Conservation (phyloP, 129 eudicot species). For the Mikania micrantha region DNA sequence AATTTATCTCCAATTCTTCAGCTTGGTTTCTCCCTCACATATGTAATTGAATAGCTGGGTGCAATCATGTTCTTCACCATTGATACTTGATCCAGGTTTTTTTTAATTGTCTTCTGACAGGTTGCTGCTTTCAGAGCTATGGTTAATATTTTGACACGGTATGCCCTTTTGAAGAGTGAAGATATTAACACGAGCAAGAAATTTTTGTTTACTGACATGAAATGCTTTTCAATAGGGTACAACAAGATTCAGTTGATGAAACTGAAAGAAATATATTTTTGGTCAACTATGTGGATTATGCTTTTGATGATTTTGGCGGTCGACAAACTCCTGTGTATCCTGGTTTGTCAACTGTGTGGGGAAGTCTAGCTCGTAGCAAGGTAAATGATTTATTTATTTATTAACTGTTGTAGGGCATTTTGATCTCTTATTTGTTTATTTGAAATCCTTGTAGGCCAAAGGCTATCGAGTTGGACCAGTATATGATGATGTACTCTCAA, state of each 20-base stretch:
- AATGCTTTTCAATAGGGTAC: constrained; percentile 52
- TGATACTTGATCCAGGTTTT: constrained; percentile 10
- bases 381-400: constrained; percentile 28
- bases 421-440: neutral
- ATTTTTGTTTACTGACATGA: neutral
- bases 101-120: constrained; percentile 30
- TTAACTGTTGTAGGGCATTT: neutral
- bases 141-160: constrained; percentile 98
- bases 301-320: constrained; percentile 99
- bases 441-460: constrained; percentile 59
- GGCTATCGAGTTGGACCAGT: constrained; percentile 99
- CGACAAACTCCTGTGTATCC: constrained; percentile 98
- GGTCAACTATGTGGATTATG: constrained; percentile 89
- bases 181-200: neutral
- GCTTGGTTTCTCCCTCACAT: constrained; percentile 2
- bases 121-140: constrained; percentile 99
- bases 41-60: constrained; percentile 2
- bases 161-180: constrained; percentile 10
- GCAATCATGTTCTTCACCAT: constrained; percentile 9
- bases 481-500: constrained; percentile 95
- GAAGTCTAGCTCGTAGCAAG: constrained; percentile 99
- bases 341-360: constrained; percentile 99
- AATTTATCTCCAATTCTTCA: neutral
- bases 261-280: constrained; percentile 89
- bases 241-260: constrained; percentile 97